Percentiles rank a stretch among this genome's conserved stretches.
Conservation (phyloP, 225 moss, liverwort and hornwort species). For the Marchantia polymorpha region DNA sequence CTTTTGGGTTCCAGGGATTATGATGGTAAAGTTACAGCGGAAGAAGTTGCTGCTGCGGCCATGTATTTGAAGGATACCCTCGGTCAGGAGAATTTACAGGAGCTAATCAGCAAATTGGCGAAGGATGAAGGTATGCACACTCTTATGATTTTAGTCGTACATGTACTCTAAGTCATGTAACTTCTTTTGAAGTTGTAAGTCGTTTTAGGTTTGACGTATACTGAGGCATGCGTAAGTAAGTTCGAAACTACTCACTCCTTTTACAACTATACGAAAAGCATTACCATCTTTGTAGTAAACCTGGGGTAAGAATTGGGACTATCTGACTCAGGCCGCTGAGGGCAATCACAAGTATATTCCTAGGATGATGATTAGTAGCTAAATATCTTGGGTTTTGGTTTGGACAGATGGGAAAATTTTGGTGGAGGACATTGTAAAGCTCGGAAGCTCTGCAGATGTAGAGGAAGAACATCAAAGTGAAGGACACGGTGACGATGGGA, state of each 20-base stretch:
- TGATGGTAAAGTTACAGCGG: slow-evolving; percentile 96
- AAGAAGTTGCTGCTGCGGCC: slow-evolving; percentile 97
- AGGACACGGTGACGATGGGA: slow-evolving; percentile 19
- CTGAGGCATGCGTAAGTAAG: neutral
- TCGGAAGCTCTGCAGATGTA: slow-evolving; percentile 74
- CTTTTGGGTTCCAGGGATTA: slow-evolving; percentile 62
- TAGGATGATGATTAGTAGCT: neutral
- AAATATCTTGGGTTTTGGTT: slow-evolving; percentile 17
- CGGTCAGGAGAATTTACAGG: slow-evolving; percentile 92
- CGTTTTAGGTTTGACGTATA: neutral
- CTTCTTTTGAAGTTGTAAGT: neutral
- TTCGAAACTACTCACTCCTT: neutral
- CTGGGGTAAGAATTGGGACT: neutral
- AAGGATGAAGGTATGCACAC: slow-evolving; percentile 79
- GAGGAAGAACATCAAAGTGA: slow-evolving; percentile 42
- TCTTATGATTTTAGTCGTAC: neutral
- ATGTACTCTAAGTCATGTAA: too few relatives aligned
- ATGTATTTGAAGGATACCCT: slow-evolving; percentile 94
- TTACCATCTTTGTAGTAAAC: neutral
- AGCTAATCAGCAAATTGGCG: slow-evolving; percentile 88
- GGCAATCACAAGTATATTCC: neutral
- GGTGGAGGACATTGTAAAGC: slow-evolving; percentile 97
- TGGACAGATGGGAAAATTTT: slow-evolving; percentile 94
- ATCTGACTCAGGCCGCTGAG: slow-evolving; percentile 2
- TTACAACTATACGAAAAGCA: neutral